Evolutionary conservation across 495 filamentous ascomycete genomes (phyloP), one percentile per base, ranked within the genome.

Genomic region (Aspergillus homomorphus): DNA sequence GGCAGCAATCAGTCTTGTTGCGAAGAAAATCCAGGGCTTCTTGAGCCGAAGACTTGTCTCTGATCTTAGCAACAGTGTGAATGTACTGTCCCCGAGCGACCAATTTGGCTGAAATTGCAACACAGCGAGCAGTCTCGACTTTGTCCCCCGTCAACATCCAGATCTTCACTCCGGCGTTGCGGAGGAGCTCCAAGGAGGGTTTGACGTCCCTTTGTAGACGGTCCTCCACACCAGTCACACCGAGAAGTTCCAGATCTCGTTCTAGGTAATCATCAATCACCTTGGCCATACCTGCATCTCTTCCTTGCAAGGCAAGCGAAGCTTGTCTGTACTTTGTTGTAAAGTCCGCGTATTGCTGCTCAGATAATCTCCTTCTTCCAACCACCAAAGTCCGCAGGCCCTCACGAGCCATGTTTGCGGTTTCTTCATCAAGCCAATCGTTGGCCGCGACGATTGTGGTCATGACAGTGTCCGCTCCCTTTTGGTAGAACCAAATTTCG

Each of bases 81-180:
- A 99, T 95, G 70, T 93, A 94, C 71, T 99, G 95, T 1, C 92
- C 91, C 55, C 95, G 80, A 7, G 91, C 86, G n/a, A 99, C 93
- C 20, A 99, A 79, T 73, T 96, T 97, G 19, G 92, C 88, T 63
- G 87, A 91, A 30, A 99, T 90, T 16, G 95, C 95, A 8, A 99
- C 93, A 72, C 95, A 99, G 28, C 93, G 86, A 14, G 95, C 95
- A 24, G 95, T 99, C 72, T 99, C 95, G 1, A 97, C 91, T 73
- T 99, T 99, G 78, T 99, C 95, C 28, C 95, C 95, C 0, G 95
- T 99, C 65, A 99, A 77, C 95, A 99, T 99, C 95, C 95, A 99
- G 55, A 98, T 96, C 74, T 96, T 97, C 68, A 99, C 90, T n/a
- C 95, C 95, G 9, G 95, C 95, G 69, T 99, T 98, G 58, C 95